Evolutionary conservation across 306 rosid genomes (phyloP), one percentile per base, ranked within the genome.

Genomic region (Bauhinia variegata): DNA sequence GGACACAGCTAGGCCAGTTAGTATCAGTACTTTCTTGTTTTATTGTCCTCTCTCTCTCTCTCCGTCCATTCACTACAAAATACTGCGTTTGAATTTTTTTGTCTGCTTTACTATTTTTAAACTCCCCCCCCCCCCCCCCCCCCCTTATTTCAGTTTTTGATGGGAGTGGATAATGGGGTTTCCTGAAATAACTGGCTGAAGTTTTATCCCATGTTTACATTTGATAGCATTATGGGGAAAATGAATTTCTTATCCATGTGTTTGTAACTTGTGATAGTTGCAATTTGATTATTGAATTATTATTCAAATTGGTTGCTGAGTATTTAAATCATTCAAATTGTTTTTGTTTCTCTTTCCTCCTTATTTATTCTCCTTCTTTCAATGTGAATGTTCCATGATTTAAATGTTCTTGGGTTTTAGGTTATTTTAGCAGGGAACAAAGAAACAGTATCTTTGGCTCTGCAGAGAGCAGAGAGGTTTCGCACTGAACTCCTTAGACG

Each of bases 381-480:
- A 39, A 32, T 5, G 11, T 16, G 55, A 31, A 10, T 13, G 65
- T 47, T 66, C 41, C 50, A 54, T 64, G 52, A 64, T 65, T 55
- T 65, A 60, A 77, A 64, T 39, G 71, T 74, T 67, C 65, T 81
- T 83, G 34, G 73, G 73, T 65, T 83, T 51, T 78, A 93, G 99
- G 99, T 93, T 65, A 93, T 93, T 63, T 73, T 93, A 82, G 97
- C 99, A 63, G 99, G 99, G 55, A 83, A 78, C 60, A 90, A 82
- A 68, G 97, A 88, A 80, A 78, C 89, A 0, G 92, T 93, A 51
- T 77, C 90, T 62, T 57, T 55, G 70, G 91, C 95, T 37, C 73
- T 93, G 66, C 80, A 79, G 79, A 87, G 67, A 53, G 97, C 96
- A 10, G 95, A 89, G 49, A 86, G 90, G 63, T 88, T 88, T 60